Percentiles rank a stretch among this genome's conserved stretches.
Conservation (phyloP, 805 yeast species). For the Pichia paraexigua region DNA sequence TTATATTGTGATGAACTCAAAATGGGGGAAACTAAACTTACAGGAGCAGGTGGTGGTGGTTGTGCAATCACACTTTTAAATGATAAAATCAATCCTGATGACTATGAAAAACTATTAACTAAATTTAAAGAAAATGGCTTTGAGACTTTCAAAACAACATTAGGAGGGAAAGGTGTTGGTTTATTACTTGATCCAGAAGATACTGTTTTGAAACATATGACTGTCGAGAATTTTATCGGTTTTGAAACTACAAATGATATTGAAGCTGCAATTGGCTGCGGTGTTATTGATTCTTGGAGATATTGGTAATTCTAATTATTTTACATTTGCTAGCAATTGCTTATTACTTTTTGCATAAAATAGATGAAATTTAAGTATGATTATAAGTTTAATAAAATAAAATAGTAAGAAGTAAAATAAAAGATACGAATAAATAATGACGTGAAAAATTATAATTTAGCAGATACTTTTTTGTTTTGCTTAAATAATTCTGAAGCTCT, state of each 20-base stretch:
- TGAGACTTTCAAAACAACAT: conserved; percentile 66
- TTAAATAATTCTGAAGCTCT: conserved; percentile 33
- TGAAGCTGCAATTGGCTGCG: conserved; percentile 40
- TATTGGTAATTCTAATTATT: conserved; percentile 42
- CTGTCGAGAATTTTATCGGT: conserved; percentile 31
- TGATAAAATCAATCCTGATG: conserved; percentile 31
- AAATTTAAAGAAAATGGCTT: conserved; percentile 44
- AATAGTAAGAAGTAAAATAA: not conserved
- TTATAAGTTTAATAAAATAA: too few species aligned
- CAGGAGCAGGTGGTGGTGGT: conserved; percentile 99
- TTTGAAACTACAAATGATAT: conserved; percentile 39
- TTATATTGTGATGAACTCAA: conserved; percentile 51
- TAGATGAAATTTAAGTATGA: not conserved
- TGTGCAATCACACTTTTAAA: conserved; percentile 84
- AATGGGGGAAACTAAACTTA: conserved; percentile 84
- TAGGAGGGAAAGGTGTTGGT: conserved; percentile 92
- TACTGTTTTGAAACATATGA: conserved; percentile 8
- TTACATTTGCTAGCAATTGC: not conserved
- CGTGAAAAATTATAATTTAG: conserved; percentile 2
- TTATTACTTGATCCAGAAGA: conserved; percentile 23
- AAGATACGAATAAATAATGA: not conserved
- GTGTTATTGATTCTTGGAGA: conserved; percentile 40
- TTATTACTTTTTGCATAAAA: not conserved
- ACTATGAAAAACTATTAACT: conserved; percentile 28
- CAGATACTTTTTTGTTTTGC: conserved; percentile 2